Evolutionary conservation across 495 filamentous ascomycete species (phyloP), one percentile per base, ranked within the genome.

Genomic region (Aspergillus steynii): DNA sequence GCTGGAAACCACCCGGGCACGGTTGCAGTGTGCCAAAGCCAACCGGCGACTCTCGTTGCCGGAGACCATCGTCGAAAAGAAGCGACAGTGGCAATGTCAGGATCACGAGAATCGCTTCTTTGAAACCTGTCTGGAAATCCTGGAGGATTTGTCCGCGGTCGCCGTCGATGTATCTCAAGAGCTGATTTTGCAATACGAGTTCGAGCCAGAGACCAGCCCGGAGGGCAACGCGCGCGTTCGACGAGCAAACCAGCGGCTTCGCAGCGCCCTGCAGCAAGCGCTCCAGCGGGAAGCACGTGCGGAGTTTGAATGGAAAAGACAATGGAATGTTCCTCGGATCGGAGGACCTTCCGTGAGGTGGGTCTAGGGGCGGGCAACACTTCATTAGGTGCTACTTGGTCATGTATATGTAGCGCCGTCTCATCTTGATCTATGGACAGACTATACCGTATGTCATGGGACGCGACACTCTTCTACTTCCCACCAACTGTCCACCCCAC

Each of bases 61-160:
- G 26, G 50, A 53, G 6, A 53, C 27, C 6, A 28, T 53, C 7
- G 6, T n/a, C 4, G 12, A 53, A 53, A 53, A 53, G 28, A 28
- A 29, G 50, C 50, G 12, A 53, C 50, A 53, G 27, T 53, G 27
- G 50, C 4, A 53, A 31, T 31, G 5, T 31, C 12, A 53, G 50
- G 50, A 28, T 28, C 6, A 53, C n/a, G 27, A 53, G 50, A 28
- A 53, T 31, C 27, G 50, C 14, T 53, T 53, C 28, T 53, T 53
- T 29, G 12, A 53, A 31, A 31, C 5, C 7, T 53, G 27, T 31
- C 27, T 53, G 7, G 26, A 27, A n/a, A 53, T 53, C 28, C 28
- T 53, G 25, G 6, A 53, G 5, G 50, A 53, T 31, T 31, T 53
- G 28, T 53, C 48, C 20, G 48, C 15, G 15, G 15, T 50, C 20